Conservation (phyloP, 805 yeast genomes). For the Saccharomyces mikatae region DNA sequence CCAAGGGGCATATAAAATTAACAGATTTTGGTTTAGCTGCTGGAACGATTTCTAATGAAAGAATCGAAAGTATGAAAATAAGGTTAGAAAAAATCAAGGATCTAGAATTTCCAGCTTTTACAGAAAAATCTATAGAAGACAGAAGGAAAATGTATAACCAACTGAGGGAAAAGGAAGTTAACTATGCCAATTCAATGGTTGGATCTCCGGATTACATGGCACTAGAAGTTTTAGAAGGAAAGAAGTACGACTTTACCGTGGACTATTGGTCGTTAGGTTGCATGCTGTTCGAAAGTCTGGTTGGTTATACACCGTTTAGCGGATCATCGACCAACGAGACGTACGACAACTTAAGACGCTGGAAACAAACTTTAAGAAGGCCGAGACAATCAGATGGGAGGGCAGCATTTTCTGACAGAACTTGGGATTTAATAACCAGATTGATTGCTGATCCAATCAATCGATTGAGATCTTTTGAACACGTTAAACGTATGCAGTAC, state of each 20-base stretch:
- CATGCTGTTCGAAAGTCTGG: conserved; percentile 89
- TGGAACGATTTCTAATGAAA: conserved; percentile 85
- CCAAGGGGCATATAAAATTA: conserved; percentile 67
- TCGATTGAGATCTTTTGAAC: conserved; percentile 71
- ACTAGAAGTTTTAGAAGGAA: conserved; percentile 89
- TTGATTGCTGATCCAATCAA: conserved; percentile 72
- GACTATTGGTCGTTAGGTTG: conserved; percentile 99
- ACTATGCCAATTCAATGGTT: conserved; percentile 89
- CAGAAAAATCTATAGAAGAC: conserved; percentile 70
- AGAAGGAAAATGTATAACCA: conserved; percentile 80
- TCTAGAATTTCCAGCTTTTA: conserved; percentile 53
- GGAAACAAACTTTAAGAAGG: conserved; percentile 81
- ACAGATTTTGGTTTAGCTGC: conserved; percentile 96
- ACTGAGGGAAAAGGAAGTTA: conserved; percentile 64
- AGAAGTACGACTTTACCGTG: conserved; percentile 87
- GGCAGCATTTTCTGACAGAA: conserved; percentile 88
- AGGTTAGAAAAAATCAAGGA: conserved; percentile 65
- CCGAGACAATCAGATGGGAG: conserved; percentile 90
- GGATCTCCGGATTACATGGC: conserved; percentile 99
- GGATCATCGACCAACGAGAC: conserved; percentile 93
- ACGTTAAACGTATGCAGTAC: conserved; percentile 71
- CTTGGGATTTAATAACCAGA: conserved; percentile 81
- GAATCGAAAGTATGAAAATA: conserved; percentile 86
- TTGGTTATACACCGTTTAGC: conserved; percentile 95
- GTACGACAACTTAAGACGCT: conserved; percentile 82